Evolutionary conservation across 805 yeast genomes (phyloP).

Genomic region (Monosporozyma aquatica): DNA sequence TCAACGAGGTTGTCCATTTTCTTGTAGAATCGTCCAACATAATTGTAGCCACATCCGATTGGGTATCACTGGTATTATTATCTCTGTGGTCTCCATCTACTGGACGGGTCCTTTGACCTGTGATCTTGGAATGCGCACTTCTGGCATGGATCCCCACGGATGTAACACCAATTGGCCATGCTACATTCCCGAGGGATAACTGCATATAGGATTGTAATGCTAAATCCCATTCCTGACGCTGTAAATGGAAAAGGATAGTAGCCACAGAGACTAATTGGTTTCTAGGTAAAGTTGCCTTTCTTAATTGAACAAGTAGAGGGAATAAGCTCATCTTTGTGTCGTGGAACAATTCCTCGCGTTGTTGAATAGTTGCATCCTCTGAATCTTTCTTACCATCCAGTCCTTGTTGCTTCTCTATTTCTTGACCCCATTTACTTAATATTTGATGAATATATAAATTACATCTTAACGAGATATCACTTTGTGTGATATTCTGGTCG

Average conservation of each 20-base stretch:
- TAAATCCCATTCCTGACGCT: constrained; percentile 28
- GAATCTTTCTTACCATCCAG: constrained; percentile 8
- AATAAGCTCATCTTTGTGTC: constrained; percentile 44
- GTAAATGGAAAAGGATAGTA: constrained; percentile 54
- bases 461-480: constrained; percentile 41
- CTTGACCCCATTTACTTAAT: constrained; percentile 32
- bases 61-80: not conserved
- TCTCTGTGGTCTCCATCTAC: no score
- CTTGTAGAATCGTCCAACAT: constrained; percentile 72
- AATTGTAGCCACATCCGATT: constrained; percentile 45
- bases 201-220: constrained; percentile 57
- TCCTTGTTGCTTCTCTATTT: not conserved
- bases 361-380: constrained; percentile 11
- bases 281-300: constrained; percentile 32
- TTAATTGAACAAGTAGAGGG: constrained; percentile 46
- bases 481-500: constrained; percentile 9
- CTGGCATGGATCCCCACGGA: constrained; percentile 75
- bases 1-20: constrained; percentile 66
- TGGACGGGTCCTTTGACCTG: constrained; percentile 14
- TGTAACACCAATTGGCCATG: constrained; percentile 86
- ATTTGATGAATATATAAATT: constrained; percentile 29
- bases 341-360: constrained; percentile 21
- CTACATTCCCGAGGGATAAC: constrained; percentile 76
- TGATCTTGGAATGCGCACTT: constrained; percentile 49
- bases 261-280: constrained; percentile 36